Conservation (phyloP, 2,329 filamentous ascomycete genomes). For the Colletotrichum sp. region DNA sequence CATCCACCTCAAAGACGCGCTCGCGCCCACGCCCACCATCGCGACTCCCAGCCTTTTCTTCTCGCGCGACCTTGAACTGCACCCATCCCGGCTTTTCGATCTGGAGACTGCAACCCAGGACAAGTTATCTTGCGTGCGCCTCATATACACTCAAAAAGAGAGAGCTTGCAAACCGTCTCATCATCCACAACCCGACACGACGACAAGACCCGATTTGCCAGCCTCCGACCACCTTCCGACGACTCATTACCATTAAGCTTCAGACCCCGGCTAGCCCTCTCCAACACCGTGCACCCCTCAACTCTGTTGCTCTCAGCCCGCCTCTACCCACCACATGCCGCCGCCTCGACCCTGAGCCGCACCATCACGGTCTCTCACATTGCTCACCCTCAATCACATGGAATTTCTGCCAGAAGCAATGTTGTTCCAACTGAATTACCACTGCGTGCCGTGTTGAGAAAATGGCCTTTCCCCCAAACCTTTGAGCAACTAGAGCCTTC, state of each 20-base stretch:
- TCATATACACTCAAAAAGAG: neutral
- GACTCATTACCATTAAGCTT: conserved; percentile 15
- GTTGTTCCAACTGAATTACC: conserved; percentile 2
- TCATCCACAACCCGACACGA: neutral
- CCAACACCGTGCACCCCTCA: conserved; percentile 20
- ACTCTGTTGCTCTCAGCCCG: conserved; percentile 20
- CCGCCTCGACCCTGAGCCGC: conserved; percentile 10
- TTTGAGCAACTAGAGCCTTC: conserved; percentile 1
- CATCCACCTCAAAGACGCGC: neutral
- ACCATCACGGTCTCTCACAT: conserved; percentile 15
- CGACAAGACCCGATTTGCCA: neutral
- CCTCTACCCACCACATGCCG: conserved; percentile 18
- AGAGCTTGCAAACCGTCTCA: neutral
- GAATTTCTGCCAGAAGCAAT: conserved; percentile 17
- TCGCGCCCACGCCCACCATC: neutral
- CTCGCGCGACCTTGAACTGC: neutral
- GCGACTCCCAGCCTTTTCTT: neutral
- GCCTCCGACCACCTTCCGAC: neutral
- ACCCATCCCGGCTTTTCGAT: conserved; percentile 4
- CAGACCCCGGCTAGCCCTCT: neutral
- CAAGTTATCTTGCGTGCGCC: neutral
- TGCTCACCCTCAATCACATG: conserved; percentile 20
- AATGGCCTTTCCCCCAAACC: conserved; percentile 3
- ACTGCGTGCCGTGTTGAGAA: conserved; percentile 11
- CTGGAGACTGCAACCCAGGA: neutral